These are phyloP conservation scores for Cercospora citrullina DNA, from an alignment of 2,329 filamentous ascomycete species.

Conservation along the genomic window DNA sequence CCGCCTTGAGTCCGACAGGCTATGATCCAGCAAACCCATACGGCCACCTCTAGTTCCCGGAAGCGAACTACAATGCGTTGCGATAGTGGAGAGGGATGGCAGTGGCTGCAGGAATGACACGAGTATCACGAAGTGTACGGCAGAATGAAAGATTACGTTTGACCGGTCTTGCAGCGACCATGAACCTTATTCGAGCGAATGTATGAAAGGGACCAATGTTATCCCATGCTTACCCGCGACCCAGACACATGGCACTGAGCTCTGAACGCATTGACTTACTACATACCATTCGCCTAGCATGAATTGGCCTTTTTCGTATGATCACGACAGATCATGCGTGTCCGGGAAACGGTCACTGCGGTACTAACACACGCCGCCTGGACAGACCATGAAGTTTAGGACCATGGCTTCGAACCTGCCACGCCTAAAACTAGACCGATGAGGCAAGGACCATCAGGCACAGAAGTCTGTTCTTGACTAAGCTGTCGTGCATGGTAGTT, in stretches of 20 bases:
- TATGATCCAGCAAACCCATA: slow-evolving; percentile 18
- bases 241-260: background rate
- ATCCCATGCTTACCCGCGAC: background rate
- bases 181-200: background rate
- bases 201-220: background rate
- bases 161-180: background rate
- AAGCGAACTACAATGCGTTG: slow-evolving; percentile 29
- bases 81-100: slow-evolving; percentile 1
- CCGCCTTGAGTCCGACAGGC: slow-evolving; percentile 25
- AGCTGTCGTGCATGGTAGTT: background rate
- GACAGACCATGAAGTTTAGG: background rate
- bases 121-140: slow-evolving; percentile 3
- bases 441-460: background rate
- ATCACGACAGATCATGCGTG: background rate
- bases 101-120: background rate
- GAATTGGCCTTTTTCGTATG: background rate
- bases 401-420: background rate
- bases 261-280: background rate
- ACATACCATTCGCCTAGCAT: background rate
- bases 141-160: slow-evolving; percentile 1
- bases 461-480: background rate
- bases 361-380: background rate
- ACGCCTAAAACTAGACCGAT: background rate
- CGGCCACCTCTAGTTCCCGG: slow-evolving; percentile 27
- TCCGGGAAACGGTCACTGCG: background rate